Conservation (phyloP, 2,329 filamentous ascomycete genomes). For the Fusarium illudens region DNA sequence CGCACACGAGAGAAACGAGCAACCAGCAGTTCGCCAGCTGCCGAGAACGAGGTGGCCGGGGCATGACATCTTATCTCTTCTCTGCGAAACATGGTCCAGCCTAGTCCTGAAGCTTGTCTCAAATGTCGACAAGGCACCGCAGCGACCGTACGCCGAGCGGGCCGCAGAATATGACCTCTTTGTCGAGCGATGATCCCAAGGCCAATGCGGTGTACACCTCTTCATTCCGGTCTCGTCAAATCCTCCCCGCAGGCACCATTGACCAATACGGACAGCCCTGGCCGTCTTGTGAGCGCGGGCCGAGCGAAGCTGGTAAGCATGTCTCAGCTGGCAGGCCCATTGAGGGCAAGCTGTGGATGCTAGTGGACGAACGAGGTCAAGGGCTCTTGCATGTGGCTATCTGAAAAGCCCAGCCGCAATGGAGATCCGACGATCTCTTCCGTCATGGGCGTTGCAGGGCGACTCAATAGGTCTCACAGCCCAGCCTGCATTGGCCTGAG, state of each 20-base stretch:
- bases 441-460: conserved; percentile 1
- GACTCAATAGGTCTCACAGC: background rate
- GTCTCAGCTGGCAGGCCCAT: conserved; percentile 29
- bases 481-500: background rate
- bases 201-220: conserved; percentile 19
- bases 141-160: background rate
- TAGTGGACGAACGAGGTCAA: conserved; percentile 6
- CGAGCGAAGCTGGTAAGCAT: conserved; percentile 24
- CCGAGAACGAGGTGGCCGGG: background rate
- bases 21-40: background rate
- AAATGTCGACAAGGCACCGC: conserved; percentile 12
- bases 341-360: conserved; percentile 11
- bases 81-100: background rate
- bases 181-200: background rate
- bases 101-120: conserved; percentile 22
- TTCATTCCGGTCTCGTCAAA: conserved; percentile 21
- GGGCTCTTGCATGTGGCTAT: conserved; percentile 9
- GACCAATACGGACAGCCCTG: conserved; percentile 10
- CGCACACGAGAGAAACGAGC: background rate
- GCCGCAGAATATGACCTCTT: background rate
- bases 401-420: conserved; percentile 9
- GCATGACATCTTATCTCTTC: conserved; percentile 24
- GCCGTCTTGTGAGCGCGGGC: conserved; percentile 10
- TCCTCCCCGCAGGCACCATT: conserved; percentile 10
- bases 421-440: conserved; percentile 28